Evolutionary conservation across 176 grass and related monocot species (phyloP), one percentile per base, ranked within the genome.

Genomic region (Juncus inflexus): DNA sequence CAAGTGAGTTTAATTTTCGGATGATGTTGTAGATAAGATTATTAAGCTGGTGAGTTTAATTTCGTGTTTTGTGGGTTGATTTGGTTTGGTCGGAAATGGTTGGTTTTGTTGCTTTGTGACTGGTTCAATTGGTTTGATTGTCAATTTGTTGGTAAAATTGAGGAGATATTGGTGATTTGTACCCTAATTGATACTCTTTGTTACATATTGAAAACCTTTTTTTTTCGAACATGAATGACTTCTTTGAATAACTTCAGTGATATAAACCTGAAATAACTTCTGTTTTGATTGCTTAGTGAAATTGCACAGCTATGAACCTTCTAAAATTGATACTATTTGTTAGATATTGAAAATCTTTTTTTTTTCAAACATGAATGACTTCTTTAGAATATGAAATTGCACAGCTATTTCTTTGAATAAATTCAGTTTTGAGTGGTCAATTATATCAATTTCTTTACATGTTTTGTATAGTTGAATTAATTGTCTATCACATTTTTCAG

Each of bases 181-280:
- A 50, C 36, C 15, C 12, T 4, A 37, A n/a, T 60, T 66, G 64
- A 40, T 13, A 62, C 13, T 57, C 12, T 15, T 53, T 71, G 62
- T 63, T 9, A 14, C 8, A 42, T 40, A 42, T 41, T 42, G 42
- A 36, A 53, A 9, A 43, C 40, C 7, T 61, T 19, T 28, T 51
- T 7, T 3, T 70, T 28, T 28, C 19, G 19, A 28, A 28, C 19
- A 28, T 28, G 19, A 28, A 28, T 28, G 19, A 50, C 7, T 8
- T 12, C 53, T 35, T 12, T 35, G 12, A 9, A 52, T 60, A 9
- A 2, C 7, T 37, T 95, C 66, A 95, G 90, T 78, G 90, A 90
- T 75, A 78, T 81, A 75, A 95, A 95, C 76, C 69, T 95, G 56
- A 80, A n/a, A 52, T 7, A 15, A 15, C 12, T 73, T 8, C 37